Evolutionary conservation across 2,329 filamentous ascomycete species (phyloP).

Genomic region (Penicillium sp.): DNA sequence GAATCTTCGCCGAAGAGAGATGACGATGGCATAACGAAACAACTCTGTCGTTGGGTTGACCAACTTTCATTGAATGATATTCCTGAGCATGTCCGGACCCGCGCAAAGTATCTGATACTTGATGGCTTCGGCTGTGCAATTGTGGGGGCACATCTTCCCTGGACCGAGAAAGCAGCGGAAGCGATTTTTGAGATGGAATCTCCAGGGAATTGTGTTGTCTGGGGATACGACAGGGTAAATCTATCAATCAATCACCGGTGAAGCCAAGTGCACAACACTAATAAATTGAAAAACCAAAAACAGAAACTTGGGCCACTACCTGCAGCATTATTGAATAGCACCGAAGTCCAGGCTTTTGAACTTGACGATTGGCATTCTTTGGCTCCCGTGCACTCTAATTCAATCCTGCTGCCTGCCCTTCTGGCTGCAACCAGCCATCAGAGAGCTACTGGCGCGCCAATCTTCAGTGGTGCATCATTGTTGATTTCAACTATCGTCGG

Average conservation of each 20-base stretch:
- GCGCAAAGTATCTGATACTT: conserved; percentile 47
- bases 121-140: conserved; percentile 46
- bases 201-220: conserved; percentile 22
- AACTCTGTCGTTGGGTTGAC: conserved; percentile 11
- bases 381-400: conserved; percentile 43
- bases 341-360: conserved; percentile 48
- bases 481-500: not conserved
- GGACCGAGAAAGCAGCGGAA: conserved; percentile 40
- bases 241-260: no score
- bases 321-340: conserved; percentile 45
- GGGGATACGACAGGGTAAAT: conserved; percentile 15
- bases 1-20: no score
- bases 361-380: conserved; percentile 47
- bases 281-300: not conserved
- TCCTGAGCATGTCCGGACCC: conserved; percentile 31
- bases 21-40: not conserved
- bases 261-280: not conserved
- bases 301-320: conserved; percentile 39
- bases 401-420: conserved; percentile 42
- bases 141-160: conserved; percentile 43
- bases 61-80: conserved; percentile 24
- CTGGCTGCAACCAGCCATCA: conserved; percentile 28
- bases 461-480: not conserved
- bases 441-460: not conserved
- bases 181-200: conserved; percentile 35